Evolutionary conservation across 2,329 filamentous ascomycete species (phyloP).

Genomic region (Metarhizium guizhouense): DNA sequence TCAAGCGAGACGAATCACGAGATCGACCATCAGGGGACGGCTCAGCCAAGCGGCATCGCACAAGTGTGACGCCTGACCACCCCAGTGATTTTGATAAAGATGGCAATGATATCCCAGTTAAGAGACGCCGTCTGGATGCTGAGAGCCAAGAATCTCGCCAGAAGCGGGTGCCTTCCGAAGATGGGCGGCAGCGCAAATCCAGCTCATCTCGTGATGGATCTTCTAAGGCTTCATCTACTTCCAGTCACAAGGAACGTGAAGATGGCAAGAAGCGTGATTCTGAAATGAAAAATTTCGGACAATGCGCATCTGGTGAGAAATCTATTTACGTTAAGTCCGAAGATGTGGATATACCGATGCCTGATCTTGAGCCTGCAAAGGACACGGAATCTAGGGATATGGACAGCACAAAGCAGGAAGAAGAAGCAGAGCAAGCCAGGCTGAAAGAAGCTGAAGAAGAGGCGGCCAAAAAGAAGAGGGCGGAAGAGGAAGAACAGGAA

Average conservation of each 20-base stretch:
- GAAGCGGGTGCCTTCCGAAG: conserved; percentile 34
- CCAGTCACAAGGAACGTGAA: conserved; percentile 30
- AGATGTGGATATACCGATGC: conserved; percentile 48
- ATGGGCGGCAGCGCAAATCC: conserved; percentile 36
- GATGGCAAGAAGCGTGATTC: conserved; percentile 25
- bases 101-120: conserved; percentile 39
- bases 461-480: conserved; percentile 15
- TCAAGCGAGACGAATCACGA: conserved; percentile 53
- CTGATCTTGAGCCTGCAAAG: conserved; percentile 30
- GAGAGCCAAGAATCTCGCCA: conserved; percentile 41
- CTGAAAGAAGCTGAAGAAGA: conserved; percentile 25
- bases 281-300: conserved; percentile 32
- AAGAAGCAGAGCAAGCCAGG: conserved; percentile 13
- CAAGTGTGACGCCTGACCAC: conserved; percentile 48
- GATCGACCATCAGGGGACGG: conserved; percentile 44
- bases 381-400: conserved; percentile 20
- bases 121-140: conserved; percentile 47
- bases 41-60: conserved; percentile 48
- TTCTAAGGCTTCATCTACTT: conserved; percentile 24
- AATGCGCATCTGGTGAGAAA: conserved; percentile 33
- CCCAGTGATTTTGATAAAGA: conserved; percentile 46
- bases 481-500: conserved; percentile 15
- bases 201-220: conserved; percentile 30
- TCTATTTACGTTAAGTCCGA: conserved; percentile 49
- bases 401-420: conserved; percentile 14